These are phyloP conservation scores for Cafeteria roenbergensis DNA, from an alignment of 108 stramenopile genomes.

Conservation along the genomic window DNA sequence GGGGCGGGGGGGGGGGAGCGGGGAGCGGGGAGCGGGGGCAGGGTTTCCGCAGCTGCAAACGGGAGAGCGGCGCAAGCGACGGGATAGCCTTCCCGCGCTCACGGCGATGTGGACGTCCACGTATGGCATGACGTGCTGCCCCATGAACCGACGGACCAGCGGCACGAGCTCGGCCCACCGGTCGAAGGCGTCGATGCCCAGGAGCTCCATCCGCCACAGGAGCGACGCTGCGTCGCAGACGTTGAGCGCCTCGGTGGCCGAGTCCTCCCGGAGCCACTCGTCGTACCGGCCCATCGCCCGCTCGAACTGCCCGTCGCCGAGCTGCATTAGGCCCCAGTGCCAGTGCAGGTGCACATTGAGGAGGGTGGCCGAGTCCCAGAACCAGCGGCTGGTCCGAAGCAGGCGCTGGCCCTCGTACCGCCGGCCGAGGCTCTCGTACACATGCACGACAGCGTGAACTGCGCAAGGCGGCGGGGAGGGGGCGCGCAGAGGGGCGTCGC, in stretches of 20 bases:
- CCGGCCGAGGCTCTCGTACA: conserved; percentile 4
- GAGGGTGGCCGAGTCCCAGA: conserved; percentile 1
- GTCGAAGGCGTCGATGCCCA: background rate
- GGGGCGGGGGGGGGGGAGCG: too few species aligned
- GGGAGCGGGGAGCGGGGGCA: too few species aligned
- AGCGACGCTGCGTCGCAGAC: background rate
- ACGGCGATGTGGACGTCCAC: conserved; percentile 3
- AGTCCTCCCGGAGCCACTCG: background rate
- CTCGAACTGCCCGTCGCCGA: conserved; percentile 8
- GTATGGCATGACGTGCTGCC: background rate
- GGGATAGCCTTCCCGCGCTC: too few species aligned
- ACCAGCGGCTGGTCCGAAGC: background rate
- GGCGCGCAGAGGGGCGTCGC: too few species aligned
- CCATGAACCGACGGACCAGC: too few species aligned
- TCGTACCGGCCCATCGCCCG: background rate
- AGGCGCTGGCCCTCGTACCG: conserved; percentile 8
- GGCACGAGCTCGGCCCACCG: conserved; percentile 3
- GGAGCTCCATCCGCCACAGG: conserved; percentile 4
- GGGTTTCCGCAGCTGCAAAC: too few species aligned
- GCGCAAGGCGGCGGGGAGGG: too few species aligned
- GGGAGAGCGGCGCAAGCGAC: too few species aligned
- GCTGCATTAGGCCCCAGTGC: conserved; percentile 6
- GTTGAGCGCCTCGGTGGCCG: background rate
- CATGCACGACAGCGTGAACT: conserved; percentile 7
- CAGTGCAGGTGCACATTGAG: conserved; percentile 2